Base-by-base conservation (phyloP, 208 protist genomes). In the Endotrypanum monterogeii region DNA sequence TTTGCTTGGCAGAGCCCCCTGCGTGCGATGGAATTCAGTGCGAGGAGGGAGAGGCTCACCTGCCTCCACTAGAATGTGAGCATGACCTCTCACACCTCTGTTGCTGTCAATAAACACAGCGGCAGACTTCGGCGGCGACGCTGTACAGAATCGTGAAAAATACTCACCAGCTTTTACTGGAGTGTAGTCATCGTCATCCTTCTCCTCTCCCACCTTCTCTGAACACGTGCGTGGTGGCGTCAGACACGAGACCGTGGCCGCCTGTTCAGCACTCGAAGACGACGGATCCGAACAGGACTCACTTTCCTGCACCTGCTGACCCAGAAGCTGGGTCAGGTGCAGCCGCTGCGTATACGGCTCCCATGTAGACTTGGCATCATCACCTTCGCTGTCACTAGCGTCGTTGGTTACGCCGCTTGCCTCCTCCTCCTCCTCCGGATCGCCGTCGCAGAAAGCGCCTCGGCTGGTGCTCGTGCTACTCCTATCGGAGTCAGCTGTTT, bases 101-200 rank as follows among this genome's bases (percentile, higher is more conserved):
- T 44, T 69, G 68, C 68, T 74, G 61, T 32, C 39, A 41, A 74
- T 55, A n/a, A 58, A 46, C n/a, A 54, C 71, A 23, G 44, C 65
- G 2, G 39, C 12, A 37, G 68, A 3, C 44, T 35, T 28, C 41
- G 48, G 48, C 37, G 30, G 11, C 28, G n/a, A 23, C 14, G 23
- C 61, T 54, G 46, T 12, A 16, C 18, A 9, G 12, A 55, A 44
- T 7, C 57, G 44, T 50, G 55, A 35, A 44, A 30, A 37, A 28
- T 30, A 2, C 1, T 25, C 12, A 54, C 52, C 52, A 9, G 60
- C 58, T 35, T 67, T 79, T 48, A 85, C 81, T 2, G 81, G 81
- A 8, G 81, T 82, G 41, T 78, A 85, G 35, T 82, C 71, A 35
- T 72, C 70, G 11, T 75, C 75, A 6, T 74, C 70, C 23, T 62